Evolutionary conservation across 192 early-diverging fungal species (phyloP).

Genomic region (Coemansia sp.): DNA sequence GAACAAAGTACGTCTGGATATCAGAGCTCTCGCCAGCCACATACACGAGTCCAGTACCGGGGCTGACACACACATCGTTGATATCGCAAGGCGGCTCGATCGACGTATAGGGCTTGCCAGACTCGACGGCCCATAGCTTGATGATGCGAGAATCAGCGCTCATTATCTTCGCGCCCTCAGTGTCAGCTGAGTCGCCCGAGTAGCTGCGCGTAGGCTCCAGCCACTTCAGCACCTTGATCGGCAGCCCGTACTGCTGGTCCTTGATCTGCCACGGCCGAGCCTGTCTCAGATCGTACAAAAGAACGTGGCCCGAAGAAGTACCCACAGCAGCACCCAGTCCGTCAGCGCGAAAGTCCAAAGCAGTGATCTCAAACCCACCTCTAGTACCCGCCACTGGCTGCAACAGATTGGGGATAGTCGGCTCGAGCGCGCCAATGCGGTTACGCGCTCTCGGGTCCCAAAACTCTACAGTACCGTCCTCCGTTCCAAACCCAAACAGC

Average conservation of each 20-base stretch:
- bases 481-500: conserved; percentile 87
- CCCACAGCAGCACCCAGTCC: conserved; percentile 87
- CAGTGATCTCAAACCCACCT: conserved; percentile 62
- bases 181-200: conserved; percentile 33
- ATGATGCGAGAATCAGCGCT: conserved; percentile 89
- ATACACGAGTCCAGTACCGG: conserved; percentile 83
- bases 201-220: conserved; percentile 58
- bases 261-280: conserved; percentile 83
- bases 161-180: conserved; percentile 71
- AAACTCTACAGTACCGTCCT: conserved; percentile 88
- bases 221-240: conserved; percentile 84
- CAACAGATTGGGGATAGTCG: conserved; percentile 48
- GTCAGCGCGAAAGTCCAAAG: conserved; percentile 82
- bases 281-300: conserved; percentile 92
- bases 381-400: conserved; percentile 25
- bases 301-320: conserved; percentile 87
- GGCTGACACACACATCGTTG: conserved; percentile 88
- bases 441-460: conserved; percentile 89
- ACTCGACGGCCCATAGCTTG: conserved; percentile 90
- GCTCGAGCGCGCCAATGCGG: conserved; percentile 72
- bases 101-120: conserved; percentile 84
- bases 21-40: conserved; percentile 91
- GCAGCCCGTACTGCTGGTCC: conserved; percentile 97
- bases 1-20: conserved; percentile 93
- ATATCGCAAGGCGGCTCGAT: conserved; percentile 91